Evolutionary conservation across 2,329 filamentous ascomycete genomes (phyloP).

Genomic region (Bertia moriformis): DNA sequence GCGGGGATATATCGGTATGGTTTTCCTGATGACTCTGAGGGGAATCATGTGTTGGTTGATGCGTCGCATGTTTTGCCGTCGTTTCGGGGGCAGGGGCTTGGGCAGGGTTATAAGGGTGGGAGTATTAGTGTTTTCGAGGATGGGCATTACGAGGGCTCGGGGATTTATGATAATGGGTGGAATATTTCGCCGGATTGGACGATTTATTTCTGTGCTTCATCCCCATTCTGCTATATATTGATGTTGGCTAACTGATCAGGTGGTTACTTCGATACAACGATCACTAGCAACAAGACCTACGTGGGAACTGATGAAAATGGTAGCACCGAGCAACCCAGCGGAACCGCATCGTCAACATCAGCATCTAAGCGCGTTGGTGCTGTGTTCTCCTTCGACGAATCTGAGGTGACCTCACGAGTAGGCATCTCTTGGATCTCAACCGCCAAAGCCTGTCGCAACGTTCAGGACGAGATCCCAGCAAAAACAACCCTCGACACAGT

Average conservation of each 20-base stretch:
- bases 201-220: constrained; percentile 48
- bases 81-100: constrained; percentile 40
- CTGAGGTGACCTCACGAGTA: constrained; percentile 37
- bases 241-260: constrained; percentile 38
- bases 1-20: constrained; percentile 46
- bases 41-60: constrained; percentile 40
- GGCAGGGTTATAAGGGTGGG: constrained; percentile 49
- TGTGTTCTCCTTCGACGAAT: constrained; percentile 36
- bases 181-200: constrained; percentile 48
- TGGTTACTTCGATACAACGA: constrained; percentile 2
- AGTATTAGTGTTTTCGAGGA: constrained; percentile 34
- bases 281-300: constrained; percentile 27
- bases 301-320: constrained; percentile 17
- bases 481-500: constrained; percentile 26
- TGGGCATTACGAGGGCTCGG: constrained; percentile 41
- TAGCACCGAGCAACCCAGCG: constrained; percentile 15
- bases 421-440: constrained; percentile 56
- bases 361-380: constrained; percentile 25
- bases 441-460: constrained; percentile 40
- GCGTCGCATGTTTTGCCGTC: constrained; percentile 53
- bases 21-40: constrained; percentile 27
- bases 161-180: constrained; percentile 54
- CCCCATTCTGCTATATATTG: constrained; percentile 47
- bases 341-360: constrained; percentile 15
- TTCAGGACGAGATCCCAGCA: constrained; percentile 37